Base-by-base conservation (phyloP, 768 basidiomycete species). In the Epithele typhae region DNA sequence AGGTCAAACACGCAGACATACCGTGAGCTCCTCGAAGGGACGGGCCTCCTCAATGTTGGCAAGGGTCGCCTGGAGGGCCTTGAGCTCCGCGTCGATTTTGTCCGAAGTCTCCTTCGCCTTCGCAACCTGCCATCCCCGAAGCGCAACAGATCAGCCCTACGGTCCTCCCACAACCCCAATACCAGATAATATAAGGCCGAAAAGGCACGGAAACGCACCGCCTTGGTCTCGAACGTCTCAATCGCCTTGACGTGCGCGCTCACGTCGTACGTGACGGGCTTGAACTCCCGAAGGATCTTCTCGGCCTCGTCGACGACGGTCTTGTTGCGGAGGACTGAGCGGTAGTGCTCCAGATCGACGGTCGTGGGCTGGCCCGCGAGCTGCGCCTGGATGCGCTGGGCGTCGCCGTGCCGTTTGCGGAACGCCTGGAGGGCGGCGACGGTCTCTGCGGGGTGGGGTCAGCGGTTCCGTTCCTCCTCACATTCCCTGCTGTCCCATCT, bases 41-140 rank as follows among this genome's bases (percentile, higher is more conserved):
- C 96, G 86, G 35, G 94, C 93, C 42, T 94, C 83, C 74, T 97
- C 88, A 52, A 99, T 98, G 78, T 99, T 96, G 57, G 87, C 83
- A 51, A 98, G 85, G 22, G 96, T 97, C 35, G 80, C 82, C 69
- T 92, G 85, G 57, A 99, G 86, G 60, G 91, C 84, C 67, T 86
- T 81, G 58, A 98, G 77, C 70, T 98, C 95, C 35, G 82, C 70
- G 51, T 94, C 87, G 58, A 98, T 92, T 73, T 95, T 91, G 58
- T 78, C 69, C 54, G 87, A 83, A 10, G 95, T 95, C 68, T 88
- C 86, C 70, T 90, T 76, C 46, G 96, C 95, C 56, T 87, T 90
- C 40, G 76, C 81, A 55, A 97, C 81, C 94, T 95, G 55, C 37
- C 54, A 22, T 17, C 36, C 35, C 11, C 23, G 9, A 30, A 30